Base-by-base conservation (phyloP, 768 basidiomycete species). In the Tephrocybe sp. region DNA sequence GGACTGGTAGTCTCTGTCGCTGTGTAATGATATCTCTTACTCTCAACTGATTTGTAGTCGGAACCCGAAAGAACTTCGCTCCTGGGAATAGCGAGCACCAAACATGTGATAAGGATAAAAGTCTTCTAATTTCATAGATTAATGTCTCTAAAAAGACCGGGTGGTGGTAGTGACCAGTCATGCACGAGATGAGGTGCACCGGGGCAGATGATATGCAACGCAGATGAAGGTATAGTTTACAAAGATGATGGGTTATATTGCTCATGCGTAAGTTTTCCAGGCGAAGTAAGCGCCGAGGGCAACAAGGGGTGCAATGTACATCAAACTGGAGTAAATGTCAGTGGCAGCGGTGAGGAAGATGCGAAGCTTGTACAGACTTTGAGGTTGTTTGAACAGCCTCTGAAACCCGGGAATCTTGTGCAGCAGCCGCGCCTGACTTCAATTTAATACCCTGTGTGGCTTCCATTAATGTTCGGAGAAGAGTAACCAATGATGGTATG, bases 261-360 rank as follows among this genome's bases (percentile, higher is more conserved):
- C 53, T 68, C 70, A 78, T 61, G 71, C 66, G 67, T 91, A 91
- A 69, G 76, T 84, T 54, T 91, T 80, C 83, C 84, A 95, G 41
- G 83, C 93, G 58, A 95, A 88, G 82, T 92, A 94, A 42, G 79
- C 93, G 54, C 80, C 89, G 39, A 95, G 71, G 22, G 91, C 69
- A 38, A 73, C 80, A 34, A 94, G 77, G 45, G 94, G 94, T 19
- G 92, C 62, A 61, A 94, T 82, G 78, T 92, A 95, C 78, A 88
- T 84, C 66, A 86, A 49, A 68, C 86, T 89, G 59, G 36, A 50
- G 44, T 27, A 38, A 42, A 39, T 24, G 18, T 44, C 25, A 51
- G 42, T 48, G 56, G 47, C 18, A 21, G 19, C 43, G 38, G 33
- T 38, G 57, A 49, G 37, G 56, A 40, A 22, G 40, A 45, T 37